These are phyloP conservation scores for Aspergillus pseudoterreus DNA, from an alignment of 2,329 filamentous ascomycete genomes.

Conservation along the genomic window DNA sequence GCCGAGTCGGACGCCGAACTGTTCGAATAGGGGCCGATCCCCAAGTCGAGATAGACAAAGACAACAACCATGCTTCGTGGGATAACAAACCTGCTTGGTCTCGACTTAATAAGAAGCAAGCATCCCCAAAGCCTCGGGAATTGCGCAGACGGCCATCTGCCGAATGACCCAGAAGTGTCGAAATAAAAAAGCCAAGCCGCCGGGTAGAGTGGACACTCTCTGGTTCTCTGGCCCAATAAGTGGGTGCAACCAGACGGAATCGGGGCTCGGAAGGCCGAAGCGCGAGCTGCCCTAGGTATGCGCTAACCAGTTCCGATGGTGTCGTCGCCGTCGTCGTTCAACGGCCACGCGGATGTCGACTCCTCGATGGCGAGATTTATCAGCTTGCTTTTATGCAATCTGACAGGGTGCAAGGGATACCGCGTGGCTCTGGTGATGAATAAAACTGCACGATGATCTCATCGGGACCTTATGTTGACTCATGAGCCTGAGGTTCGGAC, in stretches of 20 bases:
- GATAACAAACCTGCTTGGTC: too few relatives aligned
- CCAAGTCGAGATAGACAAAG: too few relatives aligned
- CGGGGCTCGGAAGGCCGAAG: neutral
- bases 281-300: neutral
- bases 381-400: too few relatives aligned
- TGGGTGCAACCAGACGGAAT: neutral
- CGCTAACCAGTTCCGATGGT: neutral
- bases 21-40: too few relatives aligned
- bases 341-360: neutral
- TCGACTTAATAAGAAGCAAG: neutral
- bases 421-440: neutral
- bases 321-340: neutral
- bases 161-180: neutral
- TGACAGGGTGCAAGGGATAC: neutral
- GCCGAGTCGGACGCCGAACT: too few relatives aligned
- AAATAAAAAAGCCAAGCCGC: conserved; percentile 3
- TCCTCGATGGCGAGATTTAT: neutral
- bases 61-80: too few relatives aligned
- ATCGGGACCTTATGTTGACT: neutral
- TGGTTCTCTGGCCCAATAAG: neutral
- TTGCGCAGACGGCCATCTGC: neutral
- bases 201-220: conserved; percentile 1
- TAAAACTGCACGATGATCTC: neutral
- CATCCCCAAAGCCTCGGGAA: neutral
- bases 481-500: neutral